A percentile compares a stretch with the other conserved stretches of the same genome.
phyloP scores from a whole-genome alignment of 2,329 filamentous ascomycete species.

The Alternaria gansuensis region DNA sequence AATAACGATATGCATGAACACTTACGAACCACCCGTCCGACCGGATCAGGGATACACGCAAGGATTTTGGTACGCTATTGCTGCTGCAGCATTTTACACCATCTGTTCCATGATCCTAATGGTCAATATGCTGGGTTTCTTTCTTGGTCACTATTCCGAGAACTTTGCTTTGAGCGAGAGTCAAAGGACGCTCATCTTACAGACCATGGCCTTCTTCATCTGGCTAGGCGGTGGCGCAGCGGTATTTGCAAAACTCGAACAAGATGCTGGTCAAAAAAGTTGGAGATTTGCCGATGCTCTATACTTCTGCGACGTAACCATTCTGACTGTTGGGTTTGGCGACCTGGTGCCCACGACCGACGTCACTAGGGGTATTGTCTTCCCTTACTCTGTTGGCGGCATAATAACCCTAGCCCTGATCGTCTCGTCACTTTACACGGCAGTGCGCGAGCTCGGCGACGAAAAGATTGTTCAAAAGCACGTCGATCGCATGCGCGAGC shows the following conservation, averaged over 20 bases:
- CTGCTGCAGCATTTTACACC: constrained; percentile 81
- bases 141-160: constrained; percentile 76
- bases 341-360: constrained; percentile 66
- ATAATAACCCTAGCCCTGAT: constrained; percentile 86
- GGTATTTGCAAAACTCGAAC: constrained; percentile 75
- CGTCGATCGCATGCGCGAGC: constrained; percentile 62
- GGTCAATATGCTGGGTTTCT: constrained; percentile 81
- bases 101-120: constrained; percentile 78
- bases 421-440: constrained; percentile 78
- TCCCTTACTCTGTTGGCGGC: constrained; percentile 84
- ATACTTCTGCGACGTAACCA: constrained; percentile 57
- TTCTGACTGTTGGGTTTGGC: constrained; percentile 54
- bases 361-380: constrained; percentile 73
- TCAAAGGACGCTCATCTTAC: constrained; percentile 87
- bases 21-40: constrained; percentile 63
- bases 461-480: constrained; percentile 70
- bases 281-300: constrained; percentile 79
- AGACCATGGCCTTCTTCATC: constrained; percentile 84
- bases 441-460: constrained; percentile 66
- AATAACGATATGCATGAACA: constrained; percentile 71
- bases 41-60: constrained; percentile 72
- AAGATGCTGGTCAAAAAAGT: constrained; percentile 50
- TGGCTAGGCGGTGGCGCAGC: constrained; percentile 82
- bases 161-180: constrained; percentile 80
- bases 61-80: constrained; percentile 86